Conservation (phyloP, 805 yeast species). For the Teunomyces lycoperdinae region DNA sequence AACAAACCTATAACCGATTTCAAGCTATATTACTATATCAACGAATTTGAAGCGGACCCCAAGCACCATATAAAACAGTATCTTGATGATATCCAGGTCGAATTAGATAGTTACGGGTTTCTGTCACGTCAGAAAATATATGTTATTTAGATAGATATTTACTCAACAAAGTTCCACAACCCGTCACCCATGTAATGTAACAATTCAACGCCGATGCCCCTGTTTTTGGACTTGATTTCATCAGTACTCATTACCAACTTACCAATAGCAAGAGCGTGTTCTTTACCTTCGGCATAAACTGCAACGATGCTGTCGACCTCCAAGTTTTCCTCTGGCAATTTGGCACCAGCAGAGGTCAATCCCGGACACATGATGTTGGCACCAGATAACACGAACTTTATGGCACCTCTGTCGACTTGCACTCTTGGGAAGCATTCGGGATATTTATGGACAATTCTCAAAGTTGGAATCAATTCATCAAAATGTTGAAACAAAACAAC, state of each 20-base stretch:
- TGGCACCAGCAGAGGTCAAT: constrained; percentile 80
- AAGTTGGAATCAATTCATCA: constrained; percentile 72
- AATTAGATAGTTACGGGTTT: constrained; percentile 23
- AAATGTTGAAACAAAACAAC: constrained; percentile 79
- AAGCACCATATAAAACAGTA: constrained; percentile 13
- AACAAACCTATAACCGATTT: constrained; percentile 21
- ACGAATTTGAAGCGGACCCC: constrained; percentile 15
- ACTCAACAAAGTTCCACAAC: constrained; percentile 64
- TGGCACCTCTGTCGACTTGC: constrained; percentile 94
- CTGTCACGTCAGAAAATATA: constrained; percentile 20
- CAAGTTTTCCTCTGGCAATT: constrained; percentile 69
- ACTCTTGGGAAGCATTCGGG: constrained; percentile 83
- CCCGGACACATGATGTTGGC: constrained; percentile 98
- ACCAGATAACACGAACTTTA: constrained; percentile 91
- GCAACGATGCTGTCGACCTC: constrained; percentile 71
- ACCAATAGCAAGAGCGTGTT: constrained; percentile 88
- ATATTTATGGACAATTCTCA: constrained; percentile 73
- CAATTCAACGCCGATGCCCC: constrained; percentile 87
- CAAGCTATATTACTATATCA: constrained; percentile 22
- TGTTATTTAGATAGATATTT: constrained; percentile 14
- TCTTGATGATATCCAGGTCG: constrained; percentile 28
- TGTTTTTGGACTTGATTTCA: constrained; percentile 77
- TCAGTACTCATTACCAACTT: constrained; percentile 82
- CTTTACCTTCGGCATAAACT: constrained; percentile 90
- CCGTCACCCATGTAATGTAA: constrained; percentile 88